Conservation (phyloP, 768 basidiomycete genomes). For the Rhodotorula graminis region DNA sequence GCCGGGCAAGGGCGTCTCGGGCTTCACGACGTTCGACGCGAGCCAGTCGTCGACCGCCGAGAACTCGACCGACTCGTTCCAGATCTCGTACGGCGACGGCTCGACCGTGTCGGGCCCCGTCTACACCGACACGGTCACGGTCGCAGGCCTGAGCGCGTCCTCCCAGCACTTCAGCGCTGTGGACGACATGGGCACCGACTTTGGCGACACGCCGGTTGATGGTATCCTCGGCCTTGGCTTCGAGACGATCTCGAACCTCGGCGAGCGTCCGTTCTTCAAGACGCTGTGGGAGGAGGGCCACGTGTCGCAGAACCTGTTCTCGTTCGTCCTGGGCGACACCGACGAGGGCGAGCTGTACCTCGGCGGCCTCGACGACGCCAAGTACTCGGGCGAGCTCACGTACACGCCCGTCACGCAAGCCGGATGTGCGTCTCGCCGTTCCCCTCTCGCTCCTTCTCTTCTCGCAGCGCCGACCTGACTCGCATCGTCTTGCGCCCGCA, state of each 20-base stretch:
- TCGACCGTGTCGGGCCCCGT: slow-evolving; percentile 51
- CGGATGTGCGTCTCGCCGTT: slow-evolving; percentile 32
- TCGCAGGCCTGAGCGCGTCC: slow-evolving; percentile 13
- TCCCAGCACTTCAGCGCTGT: slow-evolving; percentile 53
- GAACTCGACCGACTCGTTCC: slow-evolving; percentile 43
- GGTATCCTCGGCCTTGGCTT: slow-evolving; percentile 40
- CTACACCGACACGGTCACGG: slow-evolving; percentile 53
- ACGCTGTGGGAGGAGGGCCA: slow-evolving; percentile 24
- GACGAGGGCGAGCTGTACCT: slow-evolving; percentile 45
- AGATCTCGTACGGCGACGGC: slow-evolving; percentile 55
- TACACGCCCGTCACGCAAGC: slow-evolving; percentile 46
- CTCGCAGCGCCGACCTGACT: too few species aligned
- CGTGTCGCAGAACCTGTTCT: slow-evolving; percentile 33
- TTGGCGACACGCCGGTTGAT: slow-evolving; percentile 30
- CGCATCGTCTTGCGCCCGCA: background rate
- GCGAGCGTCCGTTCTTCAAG: slow-evolving; percentile 42
- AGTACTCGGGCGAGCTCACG: slow-evolving; percentile 42
- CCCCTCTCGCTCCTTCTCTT: slow-evolving; percentile 40
- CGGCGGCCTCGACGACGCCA: slow-evolving; percentile 45
- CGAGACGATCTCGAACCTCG: slow-evolving; percentile 53
- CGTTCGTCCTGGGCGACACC: slow-evolving; percentile 35
- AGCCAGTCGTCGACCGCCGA: slow-evolving; percentile 44
- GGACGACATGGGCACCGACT: slow-evolving; percentile 27
- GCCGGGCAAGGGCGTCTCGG: slow-evolving; percentile 17
- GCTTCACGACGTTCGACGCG: slow-evolving; percentile 8